phyloP scores from a whole-genome alignment of 2,329 filamentous ascomycete genomes.

The Endoconidiophora laricicola region DNA sequence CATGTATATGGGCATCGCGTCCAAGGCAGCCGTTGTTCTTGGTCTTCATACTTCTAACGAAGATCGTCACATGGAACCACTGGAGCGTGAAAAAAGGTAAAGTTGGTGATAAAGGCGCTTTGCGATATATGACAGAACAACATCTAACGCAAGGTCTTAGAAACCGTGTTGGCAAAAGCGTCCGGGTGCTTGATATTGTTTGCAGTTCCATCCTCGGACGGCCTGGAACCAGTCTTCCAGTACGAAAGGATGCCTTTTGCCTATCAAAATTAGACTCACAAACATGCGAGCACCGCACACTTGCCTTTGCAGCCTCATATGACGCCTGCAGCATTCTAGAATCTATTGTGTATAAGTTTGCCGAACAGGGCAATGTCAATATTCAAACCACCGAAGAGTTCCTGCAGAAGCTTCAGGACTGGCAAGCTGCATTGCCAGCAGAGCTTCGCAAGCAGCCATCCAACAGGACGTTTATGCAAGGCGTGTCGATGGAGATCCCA shows the following conservation, averaged over 20 bases:
- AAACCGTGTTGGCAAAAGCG: constrained; percentile 15
- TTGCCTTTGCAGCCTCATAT: constrained; percentile 10
- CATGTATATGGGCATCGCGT: constrained; percentile 39
- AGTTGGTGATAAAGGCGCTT: background rate
- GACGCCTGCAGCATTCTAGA: constrained; percentile 10
- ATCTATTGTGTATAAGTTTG: constrained; percentile 7
- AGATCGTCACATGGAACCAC: constrained; percentile 4
- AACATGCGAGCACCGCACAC: constrained; percentile 1
- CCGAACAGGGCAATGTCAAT: constrained; percentile 3
- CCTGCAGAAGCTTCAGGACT: constrained; percentile 7
- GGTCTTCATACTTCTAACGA: constrained; percentile 27
- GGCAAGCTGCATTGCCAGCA: constrained; percentile 3
- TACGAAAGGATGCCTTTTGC: background rate
- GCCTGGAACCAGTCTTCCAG: constrained; percentile 4
- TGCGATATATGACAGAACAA: background rate
- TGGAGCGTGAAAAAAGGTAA: constrained; percentile 11
- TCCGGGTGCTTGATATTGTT: constrained; percentile 13
- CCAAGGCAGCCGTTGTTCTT: constrained; percentile 33
- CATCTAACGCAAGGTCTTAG: constrained; percentile 12
- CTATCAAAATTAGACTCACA: background rate
- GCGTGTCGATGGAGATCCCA: background rate
- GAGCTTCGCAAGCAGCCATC: constrained; percentile 1
- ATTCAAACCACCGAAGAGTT: constrained; percentile 4
- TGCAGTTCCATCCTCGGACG: constrained; percentile 14
- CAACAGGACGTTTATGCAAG: background rate